A percentile compares a stretch with the other conserved stretches of the same genome.
Conservation (phyloP, 2,329 filamentous ascomycete genomes). For the Botrytis elliptica region DNA sequence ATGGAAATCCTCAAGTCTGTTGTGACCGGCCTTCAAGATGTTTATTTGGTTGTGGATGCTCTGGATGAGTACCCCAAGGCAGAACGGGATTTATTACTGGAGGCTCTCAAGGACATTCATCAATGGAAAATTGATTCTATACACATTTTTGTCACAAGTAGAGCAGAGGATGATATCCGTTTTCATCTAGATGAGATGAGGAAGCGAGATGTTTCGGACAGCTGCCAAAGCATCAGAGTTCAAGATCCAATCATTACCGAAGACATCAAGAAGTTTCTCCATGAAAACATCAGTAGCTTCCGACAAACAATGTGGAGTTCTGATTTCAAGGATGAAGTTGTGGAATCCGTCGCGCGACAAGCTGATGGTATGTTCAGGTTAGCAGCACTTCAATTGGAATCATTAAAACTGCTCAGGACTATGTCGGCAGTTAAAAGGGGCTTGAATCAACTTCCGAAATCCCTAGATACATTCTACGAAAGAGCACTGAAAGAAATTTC, state of each 20-base stretch:
- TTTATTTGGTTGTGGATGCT: not conserved
- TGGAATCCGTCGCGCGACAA: not conserved
- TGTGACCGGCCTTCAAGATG: not conserved
- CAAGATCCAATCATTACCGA: not conserved
- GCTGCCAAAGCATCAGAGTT: not conserved
- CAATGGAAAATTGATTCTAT: not conserved
- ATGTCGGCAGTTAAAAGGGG: not conserved
- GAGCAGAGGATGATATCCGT: not conserved
- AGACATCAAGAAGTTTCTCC: not conserved
- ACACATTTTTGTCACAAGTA: not conserved
- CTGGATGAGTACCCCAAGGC: not conserved
- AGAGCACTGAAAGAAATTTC: constrained; percentile 16
- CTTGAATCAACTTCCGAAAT: constrained; percentile 17
- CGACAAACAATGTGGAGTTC: too few relatives aligned
- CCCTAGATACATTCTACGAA: constrained; percentile 24
- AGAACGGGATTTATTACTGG: not conserved
- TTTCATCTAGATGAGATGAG: not conserved
- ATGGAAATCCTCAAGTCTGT: not conserved
- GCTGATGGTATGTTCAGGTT: constrained; percentile 25
- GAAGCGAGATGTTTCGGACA: not conserved
- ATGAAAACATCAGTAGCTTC: not conserved
- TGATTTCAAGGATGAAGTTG: not conserved
- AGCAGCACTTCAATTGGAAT: constrained; percentile 26
- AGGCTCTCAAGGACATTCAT: not conserved
- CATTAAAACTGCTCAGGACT: not conserved